phyloP scores from a whole-genome alignment of 2,329 filamentous ascomycete genomes.

The Xylaria sp. region DNA sequence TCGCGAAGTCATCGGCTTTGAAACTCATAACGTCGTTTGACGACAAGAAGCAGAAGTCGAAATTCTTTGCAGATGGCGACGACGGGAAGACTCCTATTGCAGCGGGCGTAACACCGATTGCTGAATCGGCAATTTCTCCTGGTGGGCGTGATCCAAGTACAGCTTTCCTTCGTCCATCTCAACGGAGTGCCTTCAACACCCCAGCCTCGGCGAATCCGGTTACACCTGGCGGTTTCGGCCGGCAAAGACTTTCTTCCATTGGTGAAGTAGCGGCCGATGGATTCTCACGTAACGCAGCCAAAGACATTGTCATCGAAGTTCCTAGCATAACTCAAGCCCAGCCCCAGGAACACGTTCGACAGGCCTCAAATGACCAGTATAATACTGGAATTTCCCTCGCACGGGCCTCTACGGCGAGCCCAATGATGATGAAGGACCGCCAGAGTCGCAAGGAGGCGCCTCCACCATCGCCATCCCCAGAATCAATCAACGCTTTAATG shows the following conservation, averaged over 20 bases:
- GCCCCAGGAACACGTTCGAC: constrained; percentile 50
- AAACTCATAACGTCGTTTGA: constrained; percentile 94
- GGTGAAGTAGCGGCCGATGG: constrained; percentile 69
- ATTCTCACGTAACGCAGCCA: constrained; percentile 48
- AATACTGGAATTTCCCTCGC: constrained; percentile 61
- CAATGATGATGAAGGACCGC: constrained; percentile 69
- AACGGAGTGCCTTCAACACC: constrained; percentile 75
- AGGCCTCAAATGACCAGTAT: constrained; percentile 57
- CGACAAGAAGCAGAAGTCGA: constrained; percentile 68
- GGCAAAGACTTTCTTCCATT: constrained; percentile 79
- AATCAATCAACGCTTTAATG: constrained; percentile 71
- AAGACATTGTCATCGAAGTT: constrained; percentile 44
- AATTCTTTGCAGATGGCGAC: constrained; percentile 69
- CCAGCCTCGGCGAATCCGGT: constrained; percentile 73
- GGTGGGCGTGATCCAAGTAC: constrained; percentile 73
- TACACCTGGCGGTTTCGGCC: constrained; percentile 68
- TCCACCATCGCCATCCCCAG: constrained; percentile 75
- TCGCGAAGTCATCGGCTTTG: constrained; percentile 83
- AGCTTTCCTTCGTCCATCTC: constrained; percentile 73
- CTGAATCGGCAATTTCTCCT: constrained; percentile 80
- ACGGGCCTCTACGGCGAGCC: constrained; percentile 74
- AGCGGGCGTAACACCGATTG: constrained; percentile 87
- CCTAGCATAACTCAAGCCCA: constrained; percentile 45
- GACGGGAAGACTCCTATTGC: constrained; percentile 79
- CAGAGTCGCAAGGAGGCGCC: constrained; percentile 60